Evolutionary conservation across 768 basidiomycete species (phyloP), one percentile per base, ranked within the genome.

Genomic region (Xerocomus spinulosus): DNA sequence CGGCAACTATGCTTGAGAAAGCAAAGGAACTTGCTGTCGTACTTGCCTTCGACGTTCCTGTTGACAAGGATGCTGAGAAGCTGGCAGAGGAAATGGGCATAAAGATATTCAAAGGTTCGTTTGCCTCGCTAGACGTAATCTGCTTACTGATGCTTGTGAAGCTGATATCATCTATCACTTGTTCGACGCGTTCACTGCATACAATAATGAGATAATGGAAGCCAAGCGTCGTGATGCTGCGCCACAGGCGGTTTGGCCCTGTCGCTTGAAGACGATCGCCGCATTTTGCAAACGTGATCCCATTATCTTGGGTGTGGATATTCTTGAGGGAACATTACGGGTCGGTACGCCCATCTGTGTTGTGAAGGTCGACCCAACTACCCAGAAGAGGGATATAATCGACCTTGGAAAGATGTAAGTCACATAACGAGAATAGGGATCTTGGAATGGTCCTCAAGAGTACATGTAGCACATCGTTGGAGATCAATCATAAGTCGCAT

Each of bases 151-250:
- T 32, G 7, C 8, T 9, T 7, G 2, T 52, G 23, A 64, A 97
- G 95, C 95, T 52, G 93, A 96, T 68, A 97, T 98, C 64, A 98
- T 99, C 58, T 99, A 99, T 68, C 95, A 97, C 66, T 72, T 99
- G 37, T 97, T 98, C 64, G 94, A 98, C 62, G 81, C 92, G 14
- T 98, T 98, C 74, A 96, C 83, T 35, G 88, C 84, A 2, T 98
- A 98, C 69, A 95, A 95, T 63, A 78, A 79, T 50, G 89, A 92
- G 69, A 92, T 97, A 45, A 76, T 77, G 49, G 95, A 96, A 67
- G 91, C 90, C n/a, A 94, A 92, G 68, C 79, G 90, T 32, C 80
- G 73, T 55, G 94, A 93, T 63, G 92, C 94, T 3, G 92, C 94
- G 0, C 92, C 92, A 9, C 87, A 89, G 61, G 96, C 96, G 20